Evolutionary conservation across 2,329 filamentous ascomycete genomes (phyloP).

Genomic region (Cordyceps javanica): DNA sequence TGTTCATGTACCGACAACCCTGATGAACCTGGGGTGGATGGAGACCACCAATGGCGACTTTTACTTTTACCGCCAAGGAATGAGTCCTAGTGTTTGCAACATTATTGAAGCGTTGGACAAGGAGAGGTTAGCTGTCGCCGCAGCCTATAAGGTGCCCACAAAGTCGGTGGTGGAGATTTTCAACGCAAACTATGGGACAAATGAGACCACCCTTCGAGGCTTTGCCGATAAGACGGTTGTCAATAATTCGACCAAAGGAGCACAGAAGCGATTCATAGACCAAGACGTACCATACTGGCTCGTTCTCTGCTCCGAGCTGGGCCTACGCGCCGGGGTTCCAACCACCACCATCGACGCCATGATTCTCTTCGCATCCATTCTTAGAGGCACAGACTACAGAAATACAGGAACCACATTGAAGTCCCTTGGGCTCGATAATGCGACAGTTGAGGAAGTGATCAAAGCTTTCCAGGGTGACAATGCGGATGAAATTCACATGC

Average conservation of each 20-base stretch:
- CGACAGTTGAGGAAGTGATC: neutral
- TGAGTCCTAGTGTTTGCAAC: slow-evolving; percentile 14
- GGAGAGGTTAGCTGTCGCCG: slow-evolving; percentile 9
- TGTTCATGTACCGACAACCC: slow-evolving; percentile 13
- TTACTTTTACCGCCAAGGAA: slow-evolving; percentile 16
- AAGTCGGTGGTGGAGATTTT: neutral
- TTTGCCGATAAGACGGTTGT: slow-evolving; percentile 12
- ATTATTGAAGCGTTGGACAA: slow-evolving; percentile 11
- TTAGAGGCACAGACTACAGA: slow-evolving; percentile 7
- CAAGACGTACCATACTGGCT: slow-evolving; percentile 11
- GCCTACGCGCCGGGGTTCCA: neutral
- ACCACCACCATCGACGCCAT: slow-evolving; percentile 13
- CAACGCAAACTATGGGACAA: slow-evolving; percentile 6
- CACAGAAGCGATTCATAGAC: slow-evolving; percentile 6
- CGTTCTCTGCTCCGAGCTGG: slow-evolving; percentile 9
- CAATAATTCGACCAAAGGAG: slow-evolving; percentile 14
- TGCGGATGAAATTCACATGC: neutral
- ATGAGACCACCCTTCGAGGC: slow-evolving; percentile 2
- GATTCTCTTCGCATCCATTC: slow-evolving; percentile 12
- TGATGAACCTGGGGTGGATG: slow-evolving; percentile 16
- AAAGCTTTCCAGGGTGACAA: neutral
- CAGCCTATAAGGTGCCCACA: neutral
- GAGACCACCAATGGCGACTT: slow-evolving; percentile 16
- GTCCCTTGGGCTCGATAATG: slow-evolving; percentile 2
- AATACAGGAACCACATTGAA: slow-evolving; percentile 5